phyloP scores from a whole-genome alignment of 2,329 filamentous ascomycete genomes.

The Hypoxylon sp. region DNA sequence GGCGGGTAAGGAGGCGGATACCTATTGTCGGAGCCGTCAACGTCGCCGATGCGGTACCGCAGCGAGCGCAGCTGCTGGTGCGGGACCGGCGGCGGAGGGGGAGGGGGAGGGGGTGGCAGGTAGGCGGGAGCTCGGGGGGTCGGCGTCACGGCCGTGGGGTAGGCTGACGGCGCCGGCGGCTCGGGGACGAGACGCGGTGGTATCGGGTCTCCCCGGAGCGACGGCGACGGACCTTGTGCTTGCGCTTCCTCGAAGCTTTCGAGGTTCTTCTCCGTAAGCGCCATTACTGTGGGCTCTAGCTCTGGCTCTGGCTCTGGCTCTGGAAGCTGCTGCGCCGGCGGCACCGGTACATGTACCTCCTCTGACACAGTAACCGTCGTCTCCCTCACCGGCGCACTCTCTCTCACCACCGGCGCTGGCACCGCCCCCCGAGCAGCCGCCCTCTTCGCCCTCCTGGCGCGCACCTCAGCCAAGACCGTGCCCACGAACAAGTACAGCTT shows the following conservation, averaged over 20 bases:
- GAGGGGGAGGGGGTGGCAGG: background rate
- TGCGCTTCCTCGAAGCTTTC: background rate
- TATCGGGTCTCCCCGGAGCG: background rate
- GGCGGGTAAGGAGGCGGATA: background rate
- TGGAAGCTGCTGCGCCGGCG: background rate
- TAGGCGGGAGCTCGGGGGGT: background rate
- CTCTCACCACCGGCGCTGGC: background rate
- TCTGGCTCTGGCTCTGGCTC: background rate
- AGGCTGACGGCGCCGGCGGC: background rate
- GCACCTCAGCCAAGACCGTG: constrained; percentile 52
- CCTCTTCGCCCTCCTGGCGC: constrained; percentile 16
- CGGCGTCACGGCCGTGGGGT: background rate
- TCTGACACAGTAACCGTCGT: no score
- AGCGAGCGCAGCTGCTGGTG: constrained; percentile 25
- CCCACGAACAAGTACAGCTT: constrained; percentile 76
- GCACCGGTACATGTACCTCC: background rate
- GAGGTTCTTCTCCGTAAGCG: background rate
- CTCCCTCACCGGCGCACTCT: background rate
- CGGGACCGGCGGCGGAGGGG: background rate
- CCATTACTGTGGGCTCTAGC: no score
- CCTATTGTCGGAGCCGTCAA: constrained; percentile 2
- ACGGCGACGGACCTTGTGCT: background rate
- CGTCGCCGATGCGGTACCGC: constrained; percentile 34
- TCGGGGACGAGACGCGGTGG: background rate
- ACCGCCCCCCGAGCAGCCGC: background rate